Conservation (phyloP, 306 rosid species). For the Benincasa hispida region DNA sequence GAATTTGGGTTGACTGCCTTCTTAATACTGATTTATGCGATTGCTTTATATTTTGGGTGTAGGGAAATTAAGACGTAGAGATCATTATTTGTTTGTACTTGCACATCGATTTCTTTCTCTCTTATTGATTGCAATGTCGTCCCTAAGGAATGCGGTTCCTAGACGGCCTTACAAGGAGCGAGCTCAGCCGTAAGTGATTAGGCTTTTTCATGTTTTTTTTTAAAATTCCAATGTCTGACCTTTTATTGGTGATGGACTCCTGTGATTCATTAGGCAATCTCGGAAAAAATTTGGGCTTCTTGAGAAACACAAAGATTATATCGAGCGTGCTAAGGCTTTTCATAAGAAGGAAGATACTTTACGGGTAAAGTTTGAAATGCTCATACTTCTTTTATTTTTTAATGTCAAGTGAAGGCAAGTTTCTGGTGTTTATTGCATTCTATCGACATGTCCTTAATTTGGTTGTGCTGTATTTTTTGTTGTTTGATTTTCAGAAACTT, state of each 20-base stretch:
- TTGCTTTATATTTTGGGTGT: not conserved
- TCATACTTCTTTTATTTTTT: not conserved
- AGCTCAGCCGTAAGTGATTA: conserved; percentile 52
- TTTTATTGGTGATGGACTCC: not conserved
- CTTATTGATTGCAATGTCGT: conserved; percentile 33
- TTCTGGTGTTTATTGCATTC: not conserved
- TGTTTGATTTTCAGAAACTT: conserved; percentile 39
- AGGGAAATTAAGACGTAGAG: not conserved
- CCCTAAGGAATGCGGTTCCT: conserved; percentile 58
- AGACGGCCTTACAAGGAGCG: conserved; percentile 78
- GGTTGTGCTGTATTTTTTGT: conserved; percentile 3
- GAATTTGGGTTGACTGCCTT: not conserved
- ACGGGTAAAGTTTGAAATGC: conserved; percentile 23
- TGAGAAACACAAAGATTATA: conserved; percentile 87
- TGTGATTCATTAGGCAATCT: conserved; percentile 27
- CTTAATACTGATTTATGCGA: not conserved
- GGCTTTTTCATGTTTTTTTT: not conserved
- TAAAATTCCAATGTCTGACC: not conserved
- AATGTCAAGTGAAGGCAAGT: not conserved
- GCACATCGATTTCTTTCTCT: not conserved
- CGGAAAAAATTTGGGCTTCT: conserved; percentile 63
- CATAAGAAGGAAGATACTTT: conserved; percentile 59
- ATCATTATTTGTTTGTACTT: not conserved
- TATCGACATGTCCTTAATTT: not conserved
- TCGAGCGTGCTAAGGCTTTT: conserved; percentile 55